Percentiles rank a stretch among this genome's conserved stretches.
These are phyloP conservation scores for Eimeria sp. DNA, from an alignment of 169 alveolate genomes.

Conservation along the genomic window DNA sequence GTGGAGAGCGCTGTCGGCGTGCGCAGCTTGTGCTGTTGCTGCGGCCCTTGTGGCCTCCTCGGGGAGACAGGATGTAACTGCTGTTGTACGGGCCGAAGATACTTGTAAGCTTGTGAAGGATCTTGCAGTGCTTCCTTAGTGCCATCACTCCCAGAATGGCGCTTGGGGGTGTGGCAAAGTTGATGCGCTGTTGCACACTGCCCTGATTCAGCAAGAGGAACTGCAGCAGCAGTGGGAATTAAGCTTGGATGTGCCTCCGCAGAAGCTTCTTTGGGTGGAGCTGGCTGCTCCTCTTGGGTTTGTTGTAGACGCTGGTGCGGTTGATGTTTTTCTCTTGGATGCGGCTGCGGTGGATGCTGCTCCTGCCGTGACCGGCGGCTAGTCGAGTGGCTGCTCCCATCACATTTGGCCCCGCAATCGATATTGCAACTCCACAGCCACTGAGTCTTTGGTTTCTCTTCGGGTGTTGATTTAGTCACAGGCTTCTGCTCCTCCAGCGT, in stretches of 20 bases:
- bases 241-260: background rate
- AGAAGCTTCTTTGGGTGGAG: background rate
- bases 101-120: background rate
- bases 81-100: constrained; percentile 5
- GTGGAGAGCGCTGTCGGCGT: background rate
- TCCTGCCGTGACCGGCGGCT: constrained; percentile 5
- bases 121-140: background rate
- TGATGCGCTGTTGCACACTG: background rate
- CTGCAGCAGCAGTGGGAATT: background rate
- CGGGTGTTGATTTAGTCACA: background rate
- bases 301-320: background rate
- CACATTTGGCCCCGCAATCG: constrained; percentile 25
- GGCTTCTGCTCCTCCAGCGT: constrained; percentile 14
- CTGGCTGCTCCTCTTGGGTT: background rate
- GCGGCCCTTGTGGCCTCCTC: background rate
- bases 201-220: background rate
- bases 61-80: background rate
- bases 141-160: background rate
- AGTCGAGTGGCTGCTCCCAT: background rate
- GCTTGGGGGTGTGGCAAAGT: background rate
- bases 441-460: constrained; percentile 24
- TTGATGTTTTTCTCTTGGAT: background rate
- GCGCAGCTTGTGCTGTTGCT: background rate
- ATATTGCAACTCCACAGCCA: constrained; percentile 50
- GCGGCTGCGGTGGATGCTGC: constrained; percentile 11